Conservation (phyloP, 108 stramenopile genomes). For the Pseudonitzschia delicatissima region DNA sequence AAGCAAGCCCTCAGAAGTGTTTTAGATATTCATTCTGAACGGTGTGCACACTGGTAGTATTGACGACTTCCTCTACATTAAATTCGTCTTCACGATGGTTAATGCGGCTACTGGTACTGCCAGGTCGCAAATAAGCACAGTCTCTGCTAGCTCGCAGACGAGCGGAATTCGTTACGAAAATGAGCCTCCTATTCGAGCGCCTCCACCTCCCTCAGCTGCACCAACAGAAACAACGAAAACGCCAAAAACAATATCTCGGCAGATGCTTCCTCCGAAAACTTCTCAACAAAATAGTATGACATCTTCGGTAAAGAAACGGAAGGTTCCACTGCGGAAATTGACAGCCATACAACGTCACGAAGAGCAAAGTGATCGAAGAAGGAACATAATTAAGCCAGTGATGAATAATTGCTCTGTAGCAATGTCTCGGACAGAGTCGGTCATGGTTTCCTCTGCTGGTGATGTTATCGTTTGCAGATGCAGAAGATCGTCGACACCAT, state of each 20-base stretch:
- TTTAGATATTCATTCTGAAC: no score
- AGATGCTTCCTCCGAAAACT: not conserved
- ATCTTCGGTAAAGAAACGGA: not conserved
- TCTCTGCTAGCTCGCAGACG: not conserved
- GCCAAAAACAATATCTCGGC: not conserved
- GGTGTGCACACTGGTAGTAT: no score
- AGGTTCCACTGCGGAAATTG: not conserved
- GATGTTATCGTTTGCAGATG: conserved; percentile 70
- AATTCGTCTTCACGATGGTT: not conserved
- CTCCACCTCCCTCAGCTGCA: not conserved
- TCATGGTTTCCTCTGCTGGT: conserved; percentile 58
- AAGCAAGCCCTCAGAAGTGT: not conserved
- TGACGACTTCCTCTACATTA: not conserved
- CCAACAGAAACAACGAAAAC: not conserved
- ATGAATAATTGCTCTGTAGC: conserved; percentile 33
- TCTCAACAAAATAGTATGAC: not conserved
- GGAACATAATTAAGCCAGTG: not conserved
- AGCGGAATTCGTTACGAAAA: not conserved
- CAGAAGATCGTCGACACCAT: conserved; percentile 40
- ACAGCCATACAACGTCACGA: not conserved
- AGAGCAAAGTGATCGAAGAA: not conserved
- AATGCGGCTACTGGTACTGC: not conserved
- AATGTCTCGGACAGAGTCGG: conserved; percentile 53
- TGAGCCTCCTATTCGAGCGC: not conserved
- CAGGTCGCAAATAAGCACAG: not conserved